Evolutionary conservation across 768 basidiomycete species (phyloP), one percentile per base, ranked within the genome.

Genomic region (Pleurotus salmoneostramineus): DNA sequence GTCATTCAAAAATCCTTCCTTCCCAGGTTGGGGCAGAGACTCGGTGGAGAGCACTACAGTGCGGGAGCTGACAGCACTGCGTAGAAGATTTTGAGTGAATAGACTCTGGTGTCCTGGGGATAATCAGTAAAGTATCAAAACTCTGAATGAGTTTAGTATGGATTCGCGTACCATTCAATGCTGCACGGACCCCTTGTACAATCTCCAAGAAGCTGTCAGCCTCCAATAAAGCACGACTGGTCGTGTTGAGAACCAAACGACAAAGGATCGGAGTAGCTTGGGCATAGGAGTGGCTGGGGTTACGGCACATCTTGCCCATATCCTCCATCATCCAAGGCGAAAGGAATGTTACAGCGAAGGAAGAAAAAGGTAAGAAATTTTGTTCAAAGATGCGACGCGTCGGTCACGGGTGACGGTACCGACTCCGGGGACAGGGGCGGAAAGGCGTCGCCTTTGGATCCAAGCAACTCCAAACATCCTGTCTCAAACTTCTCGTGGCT

Each of bases 11-110:
- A 69, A 73, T 0, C 70, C 71, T 44, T 56, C 55, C 12, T 56
- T 58, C 10, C 14, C 43, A 34, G 56, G 56, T 35, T 14, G n/a
- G 15, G 43, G 14, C 37, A 35, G 34, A 5, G 6, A 31, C n/a
- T 36, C 36, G 17, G 21, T 50, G 3, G 61, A 61, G 33, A 74
- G 68, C 14, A 74, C 64, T 5, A 75, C 62, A 47, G 72, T 73
- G 10, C 72, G 70, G 32, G 66, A 65, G 58, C 70, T 74, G 50
- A 74, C 60, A 50, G 74, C 69, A 3, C 70, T 61, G 37, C 72
- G 71, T 2, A 72, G 50, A 43, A 75, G 63, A 0, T 65, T 66
- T 6, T 65, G 61, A 32, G 64, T 51, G 34, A 49, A 59, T 36
- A 67, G 58, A 44, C 56, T 58, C 44, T 61, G 21, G 56, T 69